Evolutionary conservation across 805 yeast genomes (phyloP), one percentile per base, ranked within the genome.

Genomic region (Lipomyces kockii): DNA sequence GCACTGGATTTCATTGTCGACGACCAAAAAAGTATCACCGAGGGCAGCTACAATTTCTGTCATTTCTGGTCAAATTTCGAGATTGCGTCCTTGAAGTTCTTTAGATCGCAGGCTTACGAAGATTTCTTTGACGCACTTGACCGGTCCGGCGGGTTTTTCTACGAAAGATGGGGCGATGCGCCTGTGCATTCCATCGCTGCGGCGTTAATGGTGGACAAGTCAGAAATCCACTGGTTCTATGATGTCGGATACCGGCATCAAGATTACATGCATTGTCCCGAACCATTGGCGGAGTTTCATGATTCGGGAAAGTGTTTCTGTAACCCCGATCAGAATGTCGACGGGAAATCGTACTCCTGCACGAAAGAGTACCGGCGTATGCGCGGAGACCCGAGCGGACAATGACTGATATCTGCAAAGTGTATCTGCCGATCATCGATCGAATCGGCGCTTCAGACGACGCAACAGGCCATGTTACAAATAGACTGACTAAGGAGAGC

Each of bases 11-110:
- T 86, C 71, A 72, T 86, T 27, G 87, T 86, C 1, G 87, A 87
- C 74, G 67, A 64, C 51, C 89, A 90, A 77, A 78, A 78, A 3
- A 93, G 90, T 58, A 53, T 68, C 25, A 34, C 51, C 14, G 59
- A 59, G 3, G 84, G 84, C 63, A 78, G 84, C 0, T 91, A 87
- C 78, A 90, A 90, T 74, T 76, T 86, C 74, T 90, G 96, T 75
- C 96, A 91, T 77, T 91, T 88, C 76, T 90, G 96, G 95, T 84
- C 92, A 3, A 88, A 88, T 78, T 88, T 88, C 74, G 91, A 88
- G 76, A 83, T 88, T 58, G 91, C 86, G 22, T 80, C 81, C 65
- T 78, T 88, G 73, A 82, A 83, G 60, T 83, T 88, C 74, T 88
- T 85, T 83, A 75, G 89, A 71, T 72, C 82, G 14, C 80, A 83